Percentiles rank a stretch among this genome's conserved stretches.
These are phyloP conservation scores for Hypoxylon fuscum DNA, from an alignment of 495 filamentous ascomycete genomes.

Conservation along the genomic window DNA sequence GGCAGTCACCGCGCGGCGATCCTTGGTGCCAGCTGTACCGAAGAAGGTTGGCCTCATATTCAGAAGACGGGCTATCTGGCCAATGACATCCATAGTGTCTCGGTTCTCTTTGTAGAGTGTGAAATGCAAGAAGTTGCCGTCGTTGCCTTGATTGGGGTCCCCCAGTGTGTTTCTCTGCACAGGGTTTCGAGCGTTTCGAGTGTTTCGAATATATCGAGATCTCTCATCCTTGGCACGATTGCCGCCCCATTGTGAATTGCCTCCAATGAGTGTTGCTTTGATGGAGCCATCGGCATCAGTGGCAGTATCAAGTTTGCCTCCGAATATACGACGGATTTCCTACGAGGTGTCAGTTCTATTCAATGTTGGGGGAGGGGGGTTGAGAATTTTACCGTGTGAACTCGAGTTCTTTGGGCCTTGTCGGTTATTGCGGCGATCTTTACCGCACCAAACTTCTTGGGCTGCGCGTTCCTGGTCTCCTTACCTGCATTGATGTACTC, in stretches of 20 bases:
- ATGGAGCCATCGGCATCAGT: slow-evolving; percentile 44
- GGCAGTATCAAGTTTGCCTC: slow-evolving; percentile 43
- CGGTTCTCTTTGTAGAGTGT: slow-evolving; percentile 97
- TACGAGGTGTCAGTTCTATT: slow-evolving; percentile 32
- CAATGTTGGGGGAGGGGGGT: background rate
- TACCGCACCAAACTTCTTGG: slow-evolving; percentile 34
- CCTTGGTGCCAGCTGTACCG: slow-evolving; percentile 92
- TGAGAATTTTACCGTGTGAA: slow-evolving; percentile 49
- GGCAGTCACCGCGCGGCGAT: slow-evolving; percentile 85
- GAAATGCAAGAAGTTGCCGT: slow-evolving; percentile 88
- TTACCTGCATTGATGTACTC: too few species aligned
- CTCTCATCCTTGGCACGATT: slow-evolving; percentile 48
- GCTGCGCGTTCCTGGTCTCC: slow-evolving; percentile 22
- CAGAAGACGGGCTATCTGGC: slow-evolving; percentile 72
- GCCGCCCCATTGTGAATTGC: slow-evolving; percentile 46
- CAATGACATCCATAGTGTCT: slow-evolving; percentile 93
- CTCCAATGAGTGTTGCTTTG: slow-evolving; percentile 46
- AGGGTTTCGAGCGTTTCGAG: too few species aligned
- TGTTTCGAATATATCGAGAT: too few species aligned
- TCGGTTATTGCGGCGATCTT: slow-evolving; percentile 51
- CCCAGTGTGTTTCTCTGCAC: slow-evolving; percentile 25
- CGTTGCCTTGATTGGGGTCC: slow-evolving; percentile 42
- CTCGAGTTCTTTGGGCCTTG: slow-evolving; percentile 46
- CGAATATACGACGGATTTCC: slow-evolving; percentile 59
- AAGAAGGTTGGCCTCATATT: slow-evolving; percentile 75